Conservation (phyloP, 2,329 filamentous ascomycete genomes). For the Dothideomycetes sp. region DNA sequence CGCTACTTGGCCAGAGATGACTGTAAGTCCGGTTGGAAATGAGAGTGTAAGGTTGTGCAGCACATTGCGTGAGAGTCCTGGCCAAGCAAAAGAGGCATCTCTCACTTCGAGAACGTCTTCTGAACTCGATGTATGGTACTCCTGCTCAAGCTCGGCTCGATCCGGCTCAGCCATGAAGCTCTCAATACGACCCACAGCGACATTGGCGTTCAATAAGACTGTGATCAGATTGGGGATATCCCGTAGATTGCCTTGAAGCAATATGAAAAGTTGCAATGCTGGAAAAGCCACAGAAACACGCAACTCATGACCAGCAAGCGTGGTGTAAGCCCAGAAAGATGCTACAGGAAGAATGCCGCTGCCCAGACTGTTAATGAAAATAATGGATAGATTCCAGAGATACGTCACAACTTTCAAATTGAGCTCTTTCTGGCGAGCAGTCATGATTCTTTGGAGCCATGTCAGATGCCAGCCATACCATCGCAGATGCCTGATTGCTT, state of each 20-base stretch:
- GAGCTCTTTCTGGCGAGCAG: slow-evolving; percentile 57
- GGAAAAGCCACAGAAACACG: slow-evolving; percentile 79
- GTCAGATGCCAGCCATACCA: slow-evolving; percentile 76
- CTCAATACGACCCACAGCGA: slow-evolving; percentile 72
- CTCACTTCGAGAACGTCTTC: slow-evolving; percentile 39
- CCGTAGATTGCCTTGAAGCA: slow-evolving; percentile 62
- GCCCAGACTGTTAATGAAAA: slow-evolving; percentile 58
- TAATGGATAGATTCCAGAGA: slow-evolving; percentile 52
- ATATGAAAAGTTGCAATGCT: slow-evolving; percentile 66
- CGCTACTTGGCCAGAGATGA: slow-evolving; percentile 53
- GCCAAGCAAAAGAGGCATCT: slow-evolving; percentile 68
- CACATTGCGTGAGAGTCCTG: slow-evolving; percentile 49
- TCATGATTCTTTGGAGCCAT: slow-evolving; percentile 61
- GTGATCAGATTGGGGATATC: slow-evolving; percentile 68
- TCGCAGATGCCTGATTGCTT: slow-evolving; percentile 67
- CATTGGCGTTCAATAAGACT: slow-evolving; percentile 67
- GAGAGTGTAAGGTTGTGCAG: slow-evolving; percentile 42
- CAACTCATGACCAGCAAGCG: slow-evolving; percentile 55
- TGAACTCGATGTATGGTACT: slow-evolving; percentile 15
- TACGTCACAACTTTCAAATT: slow-evolving; percentile 52
- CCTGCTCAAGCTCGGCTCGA: slow-evolving; percentile 35
- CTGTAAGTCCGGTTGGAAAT: slow-evolving; percentile 46
- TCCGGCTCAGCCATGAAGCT: slow-evolving; percentile 80
- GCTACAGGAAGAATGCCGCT: slow-evolving; percentile 68
- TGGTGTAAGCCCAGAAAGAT: slow-evolving; percentile 72